Evolutionary conservation across 768 basidiomycete species (phyloP).

Genomic region (Serendipita indica): DNA sequence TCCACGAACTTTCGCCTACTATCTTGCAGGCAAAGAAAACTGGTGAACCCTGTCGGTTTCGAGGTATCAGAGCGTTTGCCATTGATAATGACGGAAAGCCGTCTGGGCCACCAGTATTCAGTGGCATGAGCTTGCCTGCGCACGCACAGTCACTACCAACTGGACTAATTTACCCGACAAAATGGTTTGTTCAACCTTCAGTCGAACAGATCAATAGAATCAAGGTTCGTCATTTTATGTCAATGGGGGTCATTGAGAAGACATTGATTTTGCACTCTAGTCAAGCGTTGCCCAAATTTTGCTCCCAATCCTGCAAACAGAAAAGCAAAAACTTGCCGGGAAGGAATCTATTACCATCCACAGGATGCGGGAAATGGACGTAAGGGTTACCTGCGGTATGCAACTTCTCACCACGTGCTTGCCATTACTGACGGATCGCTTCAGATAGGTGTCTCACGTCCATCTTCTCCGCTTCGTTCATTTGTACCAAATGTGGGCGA

Average conservation of each 20-base stretch:
- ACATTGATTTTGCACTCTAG: constrained; percentile 24
- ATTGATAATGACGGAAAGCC: background rate
- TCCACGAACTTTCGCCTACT: background rate
- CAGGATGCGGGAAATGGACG: constrained; percentile 63
- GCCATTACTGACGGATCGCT: background rate
- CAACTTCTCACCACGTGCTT: constrained; percentile 8
- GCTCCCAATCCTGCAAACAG: constrained; percentile 48
- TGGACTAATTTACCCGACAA: background rate
- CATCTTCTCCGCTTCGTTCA: constrained; percentile 77
- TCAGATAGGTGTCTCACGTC: constrained; percentile 93
- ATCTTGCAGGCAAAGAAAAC: constrained; percentile 9
- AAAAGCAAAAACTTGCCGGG: constrained; percentile 40
- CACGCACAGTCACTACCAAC: constrained; percentile 5
- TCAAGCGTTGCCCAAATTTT: constrained; percentile 51
- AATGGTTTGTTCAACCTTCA: background rate
- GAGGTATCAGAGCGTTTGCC: constrained; percentile 6
- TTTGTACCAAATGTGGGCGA: constrained; percentile 81
- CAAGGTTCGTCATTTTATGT: constrained; percentile 2
- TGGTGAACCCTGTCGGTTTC: constrained; percentile 13
- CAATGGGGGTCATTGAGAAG: background rate
- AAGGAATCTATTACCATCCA: constrained; percentile 43
- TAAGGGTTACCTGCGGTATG: constrained; percentile 74
- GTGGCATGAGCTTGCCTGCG: background rate
- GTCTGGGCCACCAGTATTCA: background rate
- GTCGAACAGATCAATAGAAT: background rate